phyloP scores from a whole-genome alignment of 2,329 filamentous ascomycete species.

The Aspergillus proliferans region DNA sequence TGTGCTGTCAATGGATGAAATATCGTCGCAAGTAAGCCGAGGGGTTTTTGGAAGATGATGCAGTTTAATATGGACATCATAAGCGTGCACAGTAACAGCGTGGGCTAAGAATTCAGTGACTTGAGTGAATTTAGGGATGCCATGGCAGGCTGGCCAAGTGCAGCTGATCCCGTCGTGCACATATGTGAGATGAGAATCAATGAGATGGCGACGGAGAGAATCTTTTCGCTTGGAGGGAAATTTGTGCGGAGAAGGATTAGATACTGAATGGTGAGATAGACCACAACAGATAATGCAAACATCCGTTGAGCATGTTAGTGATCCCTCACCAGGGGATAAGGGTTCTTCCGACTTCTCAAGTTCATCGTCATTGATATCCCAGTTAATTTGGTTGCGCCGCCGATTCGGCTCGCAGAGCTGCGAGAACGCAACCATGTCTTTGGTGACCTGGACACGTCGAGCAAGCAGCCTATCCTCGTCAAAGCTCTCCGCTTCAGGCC shows the following conservation, averaged over 20 bases:
- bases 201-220: slow-evolving; percentile 19
- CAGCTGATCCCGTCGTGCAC: slow-evolving; percentile 15
- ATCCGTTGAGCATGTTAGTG: slow-evolving; percentile 15
- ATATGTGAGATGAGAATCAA: slow-evolving; percentile 16
- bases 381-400: slow-evolving; percentile 19
- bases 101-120: slow-evolving; percentile 17
- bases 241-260: slow-evolving; percentile 19
- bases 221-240: slow-evolving; percentile 17
- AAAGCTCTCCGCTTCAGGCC: slow-evolving; percentile 17
- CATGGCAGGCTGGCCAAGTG: slow-evolving; percentile 12
- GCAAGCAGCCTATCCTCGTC: slow-evolving; percentile 20
- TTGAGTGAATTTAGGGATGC: slow-evolving; percentile 14
- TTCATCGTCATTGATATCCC: slow-evolving; percentile 10
- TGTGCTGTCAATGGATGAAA: not conserved
- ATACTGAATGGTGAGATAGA: slow-evolving; percentile 16
- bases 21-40: slow-evolving; percentile 3
- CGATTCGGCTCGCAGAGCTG: slow-evolving; percentile 18
- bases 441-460: slow-evolving; percentile 20
- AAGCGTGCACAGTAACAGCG: slow-evolving; percentile 9
- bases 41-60: slow-evolving; percentile 6
- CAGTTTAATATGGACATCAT: slow-evolving; percentile 13
- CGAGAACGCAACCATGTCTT: slow-evolving; percentile 21
- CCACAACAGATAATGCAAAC: slow-evolving; percentile 22
- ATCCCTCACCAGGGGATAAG: slow-evolving; percentile 8
- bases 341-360: slow-evolving; percentile 12